Conservation (phyloP, 305 asterid genomes). For the Rubia balearica region DNA sequence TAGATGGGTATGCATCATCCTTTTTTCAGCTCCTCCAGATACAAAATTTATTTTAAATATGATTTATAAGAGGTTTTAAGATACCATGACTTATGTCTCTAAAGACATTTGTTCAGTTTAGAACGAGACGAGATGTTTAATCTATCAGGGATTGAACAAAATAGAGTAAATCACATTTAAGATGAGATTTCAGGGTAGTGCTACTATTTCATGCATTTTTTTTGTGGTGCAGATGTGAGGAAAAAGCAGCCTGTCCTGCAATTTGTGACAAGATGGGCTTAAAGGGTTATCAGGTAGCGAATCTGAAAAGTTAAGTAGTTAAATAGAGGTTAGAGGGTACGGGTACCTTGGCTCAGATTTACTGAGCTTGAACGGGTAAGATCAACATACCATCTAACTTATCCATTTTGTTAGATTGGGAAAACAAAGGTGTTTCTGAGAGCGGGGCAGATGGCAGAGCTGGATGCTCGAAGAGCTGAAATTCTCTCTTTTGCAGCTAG, state of each 20-base stretch:
- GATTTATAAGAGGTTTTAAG: constrained; percentile 6
- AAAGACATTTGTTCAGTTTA: background rate
- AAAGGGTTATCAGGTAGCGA: constrained; percentile 79
- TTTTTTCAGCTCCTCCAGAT: constrained; percentile 15
- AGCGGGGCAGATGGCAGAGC: constrained; percentile 99
- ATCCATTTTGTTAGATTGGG: constrained; percentile 54
- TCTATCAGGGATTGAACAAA: background rate
- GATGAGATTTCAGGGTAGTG: background rate
- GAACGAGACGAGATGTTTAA: constrained; percentile 3
- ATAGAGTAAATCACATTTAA: background rate
- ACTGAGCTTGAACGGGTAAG: background rate
- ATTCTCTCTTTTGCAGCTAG: constrained; percentile 73
- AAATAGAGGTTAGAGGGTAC: background rate
- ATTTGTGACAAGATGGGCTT: constrained; percentile 80
- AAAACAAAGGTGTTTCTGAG: constrained; percentile 91
- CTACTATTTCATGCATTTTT: background rate
- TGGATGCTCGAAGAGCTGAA: constrained; percentile 93
- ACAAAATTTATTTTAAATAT: constrained; percentile 3
- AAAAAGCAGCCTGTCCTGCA: constrained; percentile 74
- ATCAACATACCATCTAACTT: constrained; percentile 12
- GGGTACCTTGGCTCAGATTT: constrained; percentile 17
- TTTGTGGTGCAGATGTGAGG: constrained; percentile 55
- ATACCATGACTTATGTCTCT: background rate
- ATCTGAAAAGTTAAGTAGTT: background rate
- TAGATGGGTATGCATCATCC: constrained; percentile 59